Conservation (phyloP, 2,329 filamentous ascomycete species). For the Fusarium hainanense region DNA sequence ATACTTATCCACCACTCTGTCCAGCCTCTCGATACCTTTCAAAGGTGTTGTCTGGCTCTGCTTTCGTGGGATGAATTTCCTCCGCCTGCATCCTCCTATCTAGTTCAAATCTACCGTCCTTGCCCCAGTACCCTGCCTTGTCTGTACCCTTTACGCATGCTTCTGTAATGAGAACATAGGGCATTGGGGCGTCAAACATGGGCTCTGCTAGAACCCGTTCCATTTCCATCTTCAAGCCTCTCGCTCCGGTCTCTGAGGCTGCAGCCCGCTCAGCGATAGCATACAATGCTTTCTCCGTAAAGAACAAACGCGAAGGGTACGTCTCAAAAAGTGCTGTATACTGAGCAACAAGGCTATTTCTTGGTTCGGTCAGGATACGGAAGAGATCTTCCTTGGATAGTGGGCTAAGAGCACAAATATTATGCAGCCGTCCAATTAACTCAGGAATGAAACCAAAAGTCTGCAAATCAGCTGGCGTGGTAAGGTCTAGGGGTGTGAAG, state of each 20-base stretch:
- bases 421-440: slow-evolving; percentile 93
- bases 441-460: slow-evolving; percentile 93
- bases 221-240: slow-evolving; percentile 83
- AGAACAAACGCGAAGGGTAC: slow-evolving; percentile 81
- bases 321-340: slow-evolving; percentile 88
- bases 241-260: slow-evolving; percentile 76
- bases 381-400: slow-evolving; percentile 76
- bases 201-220: slow-evolving; percentile 81
- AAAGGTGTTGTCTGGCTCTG: slow-evolving; percentile 47
- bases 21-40: slow-evolving; percentile 60
- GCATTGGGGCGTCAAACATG: slow-evolving; percentile 83
- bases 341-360: slow-evolving; percentile 87
- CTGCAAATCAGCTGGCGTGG: slow-evolving; percentile 81
- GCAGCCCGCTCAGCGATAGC: slow-evolving; percentile 79
- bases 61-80: slow-evolving; percentile 51
- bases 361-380: slow-evolving; percentile 90
- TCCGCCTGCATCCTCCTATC: slow-evolving; percentile 76
- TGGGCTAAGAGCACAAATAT: slow-evolving; percentile 85
- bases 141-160: slow-evolving; percentile 72
- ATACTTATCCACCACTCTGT: slow-evolving; percentile 58
- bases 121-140: slow-evolving; percentile 71
- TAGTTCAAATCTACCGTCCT: slow-evolving; percentile 76
- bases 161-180: slow-evolving; percentile 80
- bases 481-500: slow-evolving; percentile 74
- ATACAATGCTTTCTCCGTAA: slow-evolving; percentile 83